Evolutionary conservation across 805 yeast genomes (phyloP), one percentile per base, ranked within the genome.

Genomic region (Danielia reshetovae): DNA sequence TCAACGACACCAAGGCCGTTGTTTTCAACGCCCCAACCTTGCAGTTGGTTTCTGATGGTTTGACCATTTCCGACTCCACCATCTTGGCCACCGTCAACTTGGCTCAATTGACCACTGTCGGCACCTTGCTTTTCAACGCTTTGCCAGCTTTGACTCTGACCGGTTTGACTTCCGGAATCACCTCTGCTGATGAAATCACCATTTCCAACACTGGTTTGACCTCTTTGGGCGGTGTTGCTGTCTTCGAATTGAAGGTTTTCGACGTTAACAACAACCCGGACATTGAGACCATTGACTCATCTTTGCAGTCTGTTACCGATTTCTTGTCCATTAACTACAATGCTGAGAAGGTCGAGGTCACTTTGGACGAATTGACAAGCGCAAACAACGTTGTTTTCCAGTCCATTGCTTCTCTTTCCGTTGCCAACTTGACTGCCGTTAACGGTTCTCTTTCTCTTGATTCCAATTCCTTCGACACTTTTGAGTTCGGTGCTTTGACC

Each of bases 231-330:
- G 93, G 93, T 63, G 71, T 83, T 55, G 60, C 65, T 47, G 75
- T 74, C 33, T 63, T 51, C 54, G 38, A 62, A 57, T 57, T 70
- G 58, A 54, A 65, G 57, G 59, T 57, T 33, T 81, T 81, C 69
- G 72, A 90, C 72, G 76, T 93, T 55, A 89, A 88, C 88, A 93
- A 93, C 83, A 93, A 93, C 79, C 69, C 62, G 49, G 75, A 81
- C 60, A 77, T 93, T 62, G 77, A 72, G 50, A 62, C 85, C 40
- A 75, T 84, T 51, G 75, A 82, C 59, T 79, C 90, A 34, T 77
- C 77, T 45, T 75, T 90, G 59, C 65, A 79, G 62, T 65, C 83
- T 40, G 93, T 88, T 45, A 75, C 90, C 43, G 77, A 77, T 59
- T 60, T 80, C 43, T 74, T 93, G 54, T 78, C 81, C 53, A 79